Base-by-base conservation (phyloP, 768 basidiomycete species). In the Naganishia vaughanmartiniae region DNA sequence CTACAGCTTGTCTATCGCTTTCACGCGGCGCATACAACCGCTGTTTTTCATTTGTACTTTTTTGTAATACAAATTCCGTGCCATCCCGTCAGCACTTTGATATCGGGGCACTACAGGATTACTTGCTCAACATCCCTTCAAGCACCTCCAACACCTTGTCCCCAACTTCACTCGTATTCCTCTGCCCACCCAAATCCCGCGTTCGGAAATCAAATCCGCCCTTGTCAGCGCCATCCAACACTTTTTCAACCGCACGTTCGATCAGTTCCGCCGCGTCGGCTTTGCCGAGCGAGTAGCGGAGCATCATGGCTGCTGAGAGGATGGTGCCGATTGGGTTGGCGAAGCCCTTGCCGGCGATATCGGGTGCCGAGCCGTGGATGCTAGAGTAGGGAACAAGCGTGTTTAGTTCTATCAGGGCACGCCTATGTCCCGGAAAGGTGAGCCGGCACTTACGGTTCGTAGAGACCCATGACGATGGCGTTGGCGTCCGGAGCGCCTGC, bases 301-400 rank as follows among this genome's bases (percentile, higher is more conserved):
- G 85, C 71, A 96, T 88, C 88, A 96, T 87, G 17, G 93, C 93
- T 21, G 90, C 90, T 66, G 92, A 93, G 70, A 96, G 89, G 79
- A 96, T 95, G 19, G 93, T 94, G 65, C 93, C 93, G 76, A 96
- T 87, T 42, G 93, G 93, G 80, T 96, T 96, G 74, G 93, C 93
- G 76, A 94, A 92, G 21, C 90, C 90, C 80, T 90, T 84, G 0
- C 92, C 92, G n/a, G 93, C 91, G 72, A 96, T 96, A 78, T 95
- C 93, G 65, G 93, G 93, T 0, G 93, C 93, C 53, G 92, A 92
- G 63, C 92, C 92, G 77, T 95, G 93, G 74, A 96, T 96, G 39
- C 76, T 76, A 66, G 31, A 39, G n/a, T 10, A 7, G 7, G 42
- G 42, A 15, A 42, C 10, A 42, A 15, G 42, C n/a, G n/a, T n/a